Conservation (phyloP, 169 alveolate genomes). For the Plasmodium reichenowi region DNA sequence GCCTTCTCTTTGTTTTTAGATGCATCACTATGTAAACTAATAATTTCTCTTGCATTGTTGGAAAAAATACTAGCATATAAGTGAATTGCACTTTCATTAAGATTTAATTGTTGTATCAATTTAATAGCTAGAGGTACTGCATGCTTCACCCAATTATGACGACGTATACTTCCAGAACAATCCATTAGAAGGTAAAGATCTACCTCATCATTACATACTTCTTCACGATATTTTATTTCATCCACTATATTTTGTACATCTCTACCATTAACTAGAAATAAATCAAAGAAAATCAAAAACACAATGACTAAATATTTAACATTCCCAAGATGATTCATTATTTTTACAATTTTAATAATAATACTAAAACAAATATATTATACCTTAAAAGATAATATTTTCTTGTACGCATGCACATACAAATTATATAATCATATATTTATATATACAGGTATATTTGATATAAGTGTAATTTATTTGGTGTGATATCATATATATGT, state of each 20-base stretch:
- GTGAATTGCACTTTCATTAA: conserved; percentile 23
- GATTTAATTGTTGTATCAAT: conserved; percentile 8
- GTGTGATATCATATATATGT: too few species aligned
- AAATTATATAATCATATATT: background rate
- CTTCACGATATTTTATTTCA: conserved; percentile 38
- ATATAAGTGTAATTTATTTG: too few species aligned
- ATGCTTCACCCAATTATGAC: conserved; percentile 13
- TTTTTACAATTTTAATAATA: background rate
- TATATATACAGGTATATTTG: too few species aligned
- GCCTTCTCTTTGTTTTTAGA: conserved; percentile 24
- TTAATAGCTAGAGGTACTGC: conserved; percentile 18
- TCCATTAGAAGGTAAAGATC: conserved; percentile 52
- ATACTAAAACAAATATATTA: too few species aligned
- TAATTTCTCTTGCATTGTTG: background rate
- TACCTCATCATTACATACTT: conserved; percentile 61
- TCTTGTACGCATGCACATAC: too few species aligned
- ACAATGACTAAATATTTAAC: conserved; percentile 34
- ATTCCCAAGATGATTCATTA: conserved; percentile 35
- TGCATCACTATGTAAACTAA: conserved; percentile 2
- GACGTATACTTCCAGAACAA: conserved; percentile 67
- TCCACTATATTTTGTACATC: background rate
- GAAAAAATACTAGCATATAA: conserved; percentile 11
- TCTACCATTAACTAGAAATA: conserved; percentile 5
- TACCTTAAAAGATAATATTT: too few species aligned
- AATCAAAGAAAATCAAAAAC: conserved; percentile 21